Conservation (phyloP, 2,329 filamentous ascomycete genomes). For the Cytospora piceicola region DNA sequence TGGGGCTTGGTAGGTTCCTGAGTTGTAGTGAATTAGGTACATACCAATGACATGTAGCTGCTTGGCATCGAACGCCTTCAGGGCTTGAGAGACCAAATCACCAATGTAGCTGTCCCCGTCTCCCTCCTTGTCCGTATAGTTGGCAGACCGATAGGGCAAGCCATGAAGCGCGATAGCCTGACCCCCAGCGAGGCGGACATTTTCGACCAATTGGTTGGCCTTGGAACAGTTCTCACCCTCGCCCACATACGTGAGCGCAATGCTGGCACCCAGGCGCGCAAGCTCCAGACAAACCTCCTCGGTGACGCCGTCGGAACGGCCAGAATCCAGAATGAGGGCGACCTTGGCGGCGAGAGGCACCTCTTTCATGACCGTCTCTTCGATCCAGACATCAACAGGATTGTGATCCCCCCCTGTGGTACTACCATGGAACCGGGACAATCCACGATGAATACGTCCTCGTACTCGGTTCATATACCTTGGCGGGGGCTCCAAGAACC, state of each 20-base stretch:
- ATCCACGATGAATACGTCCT: no score
- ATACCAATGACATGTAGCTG: constrained; percentile 2
- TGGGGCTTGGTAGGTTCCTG: no score
- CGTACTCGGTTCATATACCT: no score
- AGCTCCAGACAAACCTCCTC: constrained; percentile 7
- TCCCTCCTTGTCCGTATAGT: not conserved
- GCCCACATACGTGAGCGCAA: constrained; percentile 6
- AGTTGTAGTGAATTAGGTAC: not conserved
- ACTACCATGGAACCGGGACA: no score
- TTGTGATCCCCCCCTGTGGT: no score
- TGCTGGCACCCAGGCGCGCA: constrained; percentile 2
- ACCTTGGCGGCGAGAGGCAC: not conserved
- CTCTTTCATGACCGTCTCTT: not conserved
- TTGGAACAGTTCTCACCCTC: not conserved
- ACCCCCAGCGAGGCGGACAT: not conserved
- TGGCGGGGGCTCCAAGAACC: no score
- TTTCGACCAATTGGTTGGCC: not conserved
- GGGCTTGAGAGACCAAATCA: not conserved
- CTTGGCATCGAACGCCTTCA: not conserved
- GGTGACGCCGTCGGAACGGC: constrained; percentile 4
- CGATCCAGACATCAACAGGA: not conserved
- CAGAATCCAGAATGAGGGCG: constrained; percentile 2
- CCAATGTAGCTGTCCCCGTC: not conserved
- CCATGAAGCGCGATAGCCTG: not conserved
- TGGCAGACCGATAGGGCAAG: constrained; percentile 3